A percentile compares a stretch with the other conserved stretches of the same genome.
Conservation (phyloP, 129 eudicot species). For the Scalesia atractyloides region DNA sequence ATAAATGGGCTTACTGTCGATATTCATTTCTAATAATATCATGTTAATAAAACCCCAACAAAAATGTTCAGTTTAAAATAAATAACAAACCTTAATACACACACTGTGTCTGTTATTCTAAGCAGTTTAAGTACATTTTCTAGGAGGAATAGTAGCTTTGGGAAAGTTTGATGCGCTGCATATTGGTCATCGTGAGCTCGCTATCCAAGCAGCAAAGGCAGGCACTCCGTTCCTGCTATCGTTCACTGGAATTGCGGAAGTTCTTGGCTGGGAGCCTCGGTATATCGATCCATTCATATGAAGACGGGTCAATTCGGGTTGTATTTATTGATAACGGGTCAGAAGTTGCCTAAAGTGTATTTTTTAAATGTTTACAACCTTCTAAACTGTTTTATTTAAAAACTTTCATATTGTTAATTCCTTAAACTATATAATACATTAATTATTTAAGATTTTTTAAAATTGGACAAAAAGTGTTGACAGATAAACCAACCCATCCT, state of each 20-base stretch:
- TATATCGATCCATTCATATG: conserved; percentile 20
- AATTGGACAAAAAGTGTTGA: neutral
- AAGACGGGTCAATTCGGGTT: neutral
- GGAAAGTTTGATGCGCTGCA: conserved; percentile 99
- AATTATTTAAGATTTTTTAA: neutral
- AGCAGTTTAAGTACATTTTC: conserved; percentile 5
- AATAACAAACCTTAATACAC: neutral
- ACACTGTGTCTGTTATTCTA: neutral
- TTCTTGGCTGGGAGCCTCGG: conserved; percentile 99
- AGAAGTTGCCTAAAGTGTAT: neutral
- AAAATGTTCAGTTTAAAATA: neutral
- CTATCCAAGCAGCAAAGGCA: conserved; percentile 83
- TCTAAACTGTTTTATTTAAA: neutral
- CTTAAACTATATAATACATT: neutral
- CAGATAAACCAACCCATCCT: neutral
- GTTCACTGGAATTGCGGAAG: conserved; percentile 92
- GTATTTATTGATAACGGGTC: neutral
- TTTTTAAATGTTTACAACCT: neutral
- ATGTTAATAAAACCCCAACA: neutral
- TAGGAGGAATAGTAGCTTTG: conserved; percentile 92
- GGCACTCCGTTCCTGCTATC: conserved; percentile 86
- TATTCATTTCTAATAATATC: neutral
- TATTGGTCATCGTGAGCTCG: conserved; percentile 97
- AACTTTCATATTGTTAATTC: neutral
- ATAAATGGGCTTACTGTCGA: neutral